These are phyloP conservation scores for Camellia japonica DNA, from an alignment of 148 eudicot species.

Conservation along the genomic window DNA sequence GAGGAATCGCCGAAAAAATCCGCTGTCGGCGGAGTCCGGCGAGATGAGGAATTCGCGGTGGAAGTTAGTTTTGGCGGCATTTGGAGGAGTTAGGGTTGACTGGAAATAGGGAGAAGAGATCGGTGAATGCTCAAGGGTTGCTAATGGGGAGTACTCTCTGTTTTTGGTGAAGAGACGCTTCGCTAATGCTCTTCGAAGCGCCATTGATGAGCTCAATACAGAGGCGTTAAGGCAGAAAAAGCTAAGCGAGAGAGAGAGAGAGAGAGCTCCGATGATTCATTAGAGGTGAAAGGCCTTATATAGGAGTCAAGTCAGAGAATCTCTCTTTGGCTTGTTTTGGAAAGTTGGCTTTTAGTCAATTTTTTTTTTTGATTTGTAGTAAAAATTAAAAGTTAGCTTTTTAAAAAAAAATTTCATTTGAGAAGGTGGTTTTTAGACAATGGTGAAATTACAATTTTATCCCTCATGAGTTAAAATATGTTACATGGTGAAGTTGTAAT, in stretches of 20 bases:
- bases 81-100: constrained; percentile 4
- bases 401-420: too few species aligned
- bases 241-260: neutral
- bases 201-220: constrained; percentile 34
- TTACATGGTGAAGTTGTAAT: too few species aligned
- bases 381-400: too few species aligned
- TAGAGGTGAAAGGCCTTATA: neutral
- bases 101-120: neutral
- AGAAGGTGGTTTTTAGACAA: too few species aligned
- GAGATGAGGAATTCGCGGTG: constrained; percentile 26
- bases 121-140: neutral
- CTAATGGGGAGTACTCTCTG: neutral
- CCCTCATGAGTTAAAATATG: too few species aligned
- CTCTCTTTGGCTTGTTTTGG: too few species aligned
- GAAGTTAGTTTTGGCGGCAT: constrained; percentile 24
- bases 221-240: constrained; percentile 2
- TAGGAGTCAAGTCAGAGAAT: neutral
- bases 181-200: constrained; percentile 40
- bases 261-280: neutral
- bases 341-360: too few species aligned
- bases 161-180: constrained; percentile 33
- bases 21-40: constrained; percentile 27
- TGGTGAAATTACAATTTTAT: too few species aligned
- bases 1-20: constrained; percentile 45
- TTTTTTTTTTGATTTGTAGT: too few species aligned